Base-by-base conservation (phyloP, 257 asterid genomes). In the Solanum arcanum region DNA sequence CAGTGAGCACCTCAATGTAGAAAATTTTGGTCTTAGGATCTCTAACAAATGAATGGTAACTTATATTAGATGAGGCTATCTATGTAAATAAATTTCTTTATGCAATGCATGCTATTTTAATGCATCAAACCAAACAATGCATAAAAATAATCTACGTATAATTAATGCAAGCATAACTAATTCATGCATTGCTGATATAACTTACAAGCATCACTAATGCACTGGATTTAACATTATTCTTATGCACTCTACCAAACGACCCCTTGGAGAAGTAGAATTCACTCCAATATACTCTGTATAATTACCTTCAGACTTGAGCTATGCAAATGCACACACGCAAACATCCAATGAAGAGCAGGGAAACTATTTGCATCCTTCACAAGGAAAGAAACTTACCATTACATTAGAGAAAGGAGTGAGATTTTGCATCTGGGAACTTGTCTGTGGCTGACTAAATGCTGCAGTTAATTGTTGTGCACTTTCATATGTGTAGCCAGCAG, bases 341-440 rank as follows among this genome's bases (percentile, higher is more conserved):
- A 49, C 68, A 49, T 29, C 31, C 29, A 81, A 81, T 29, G 69
- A 81, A 81, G 29, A 49, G 20, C 69, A 18, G 20, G 23, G 44
- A 81, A 81, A 81, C 68, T 31, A 49, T 29, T 81, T 49, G 35
- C 29, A 49, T 49, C 69, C 69, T 81, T 49, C 69, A 81, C 29
- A 31, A 80, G 16, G 18, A 14, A 73, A 12, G 81, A 20, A 81
- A 23, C 62, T 91, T 93, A 96, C 99, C 98, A 91, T 92, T 41
- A 86, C 94, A 89, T 88, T 94, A 5, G 98, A 89, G 86, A 91
- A 94, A 81, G 90, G 88, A 83, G 95, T 90, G 84, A 89, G 90
- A 89, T 91, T 91, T 90, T 92, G 98, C 90, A 89, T 90, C 89
- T 95, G 94, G 47, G 95, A 89, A 86, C 89, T 91, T 69, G 95